Evolutionary conservation across 2,329 filamentous ascomycete genomes (phyloP).

Genomic region (Fusarium coffeatum): DNA sequence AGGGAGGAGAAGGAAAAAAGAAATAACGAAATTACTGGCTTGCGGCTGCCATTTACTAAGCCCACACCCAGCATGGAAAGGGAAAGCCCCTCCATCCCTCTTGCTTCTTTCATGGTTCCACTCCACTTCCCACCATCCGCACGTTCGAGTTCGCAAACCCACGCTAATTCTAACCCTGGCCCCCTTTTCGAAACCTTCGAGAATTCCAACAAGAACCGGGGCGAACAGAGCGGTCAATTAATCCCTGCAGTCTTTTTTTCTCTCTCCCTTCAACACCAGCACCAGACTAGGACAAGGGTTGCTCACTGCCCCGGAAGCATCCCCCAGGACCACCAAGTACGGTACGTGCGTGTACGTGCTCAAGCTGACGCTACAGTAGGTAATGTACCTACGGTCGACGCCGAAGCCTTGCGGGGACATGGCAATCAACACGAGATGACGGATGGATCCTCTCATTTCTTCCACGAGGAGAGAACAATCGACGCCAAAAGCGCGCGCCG

Average conservation of each 20-base stretch:
- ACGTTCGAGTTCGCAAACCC: slow-evolving; percentile 40
- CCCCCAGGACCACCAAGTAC: slow-evolving; percentile 1
- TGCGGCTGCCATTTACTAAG: slow-evolving; percentile 1
- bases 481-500: slow-evolving; percentile 8
- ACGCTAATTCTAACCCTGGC: slow-evolving; percentile 41
- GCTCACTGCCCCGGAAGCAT: slow-evolving; percentile 32
- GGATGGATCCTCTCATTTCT: slow-evolving; percentile 48
- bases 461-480: slow-evolving; percentile 18
- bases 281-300: slow-evolving; percentile 35
- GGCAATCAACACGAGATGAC: slow-evolving; percentile 49
- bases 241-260: slow-evolving; percentile 30
- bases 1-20: neutral
- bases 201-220: slow-evolving; percentile 46
- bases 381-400: slow-evolving; percentile 36
- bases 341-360: slow-evolving; percentile 13
- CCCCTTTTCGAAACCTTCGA: slow-evolving; percentile 50
- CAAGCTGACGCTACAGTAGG: slow-evolving; percentile 17
- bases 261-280: slow-evolving; percentile 38
- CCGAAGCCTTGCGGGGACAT: slow-evolving; percentile 45
- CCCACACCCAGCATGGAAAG: slow-evolving; percentile 13
- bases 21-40: slow-evolving; percentile 33
- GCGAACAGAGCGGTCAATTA: slow-evolving; percentile 46
- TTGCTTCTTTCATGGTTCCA: slow-evolving; percentile 2
- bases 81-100: slow-evolving; percentile 11
- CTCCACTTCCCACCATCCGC: slow-evolving; percentile 26